A percentile compares a stretch with the other conserved stretches of the same genome.
phyloP scores from a whole-genome alignment of 1,284 basidiomycete genomes.

The Pseudozyma flocculosa region DNA sequence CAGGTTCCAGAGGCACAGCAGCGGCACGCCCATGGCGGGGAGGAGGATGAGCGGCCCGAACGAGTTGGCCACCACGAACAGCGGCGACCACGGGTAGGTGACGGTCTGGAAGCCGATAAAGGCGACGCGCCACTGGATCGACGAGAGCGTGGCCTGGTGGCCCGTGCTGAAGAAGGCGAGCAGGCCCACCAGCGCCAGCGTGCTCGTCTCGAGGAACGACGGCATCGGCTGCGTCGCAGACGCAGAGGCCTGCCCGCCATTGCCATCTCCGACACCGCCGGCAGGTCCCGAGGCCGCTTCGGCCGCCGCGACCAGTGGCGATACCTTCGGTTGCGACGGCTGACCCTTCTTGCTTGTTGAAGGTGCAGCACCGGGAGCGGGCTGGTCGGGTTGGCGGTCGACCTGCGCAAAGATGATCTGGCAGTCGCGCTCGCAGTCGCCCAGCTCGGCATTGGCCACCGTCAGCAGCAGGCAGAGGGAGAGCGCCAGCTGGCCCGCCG shows the following conservation, averaged over 20 bases:
- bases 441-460: conserved; percentile 39
- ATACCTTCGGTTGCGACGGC: neutral
- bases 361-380: too few relatives aligned
- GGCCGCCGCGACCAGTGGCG: conserved; percentile 1
- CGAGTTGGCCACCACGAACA: conserved; percentile 79
- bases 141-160: conserved; percentile 83
- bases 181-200: conserved; percentile 32
- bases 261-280: neutral
- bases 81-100: conserved; percentile 72
- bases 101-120: conserved; percentile 69
- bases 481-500: conserved; percentile 78
- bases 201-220: conserved; percentile 17
- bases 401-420: conserved; percentile 15
- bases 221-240: conserved; percentile 4
- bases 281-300: neutral
- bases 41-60: conserved; percentile 72
- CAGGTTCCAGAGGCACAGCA: conserved; percentile 87
- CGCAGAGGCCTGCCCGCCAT: neutral
- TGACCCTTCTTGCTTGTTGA: conserved; percentile 1
- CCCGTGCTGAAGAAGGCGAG: conserved; percentile 84
- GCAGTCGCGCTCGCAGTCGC: conserved; percentile 44
- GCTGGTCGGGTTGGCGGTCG: neutral
- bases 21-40: conserved; percentile 67
- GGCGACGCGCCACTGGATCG: conserved; percentile 93
- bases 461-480: conserved; percentile 66